A percentile compares a stretch with the other conserved stretches of the same genome.
phyloP scores from a whole-genome alignment of 805 yeast genomes.

The Saccharomycopsis guyanensis region DNA sequence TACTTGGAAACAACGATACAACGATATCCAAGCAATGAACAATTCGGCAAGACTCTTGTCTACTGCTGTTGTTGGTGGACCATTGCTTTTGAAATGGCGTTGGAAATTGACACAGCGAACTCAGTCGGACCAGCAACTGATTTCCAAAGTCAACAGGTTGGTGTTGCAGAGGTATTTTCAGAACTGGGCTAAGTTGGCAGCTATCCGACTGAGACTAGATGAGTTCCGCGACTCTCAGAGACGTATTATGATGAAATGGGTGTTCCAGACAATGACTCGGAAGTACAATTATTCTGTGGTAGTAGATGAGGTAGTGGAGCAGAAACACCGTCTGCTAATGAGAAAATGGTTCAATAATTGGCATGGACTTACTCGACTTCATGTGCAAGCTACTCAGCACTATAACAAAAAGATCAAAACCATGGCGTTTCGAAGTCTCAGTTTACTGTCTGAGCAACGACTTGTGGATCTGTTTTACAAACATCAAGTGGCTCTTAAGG shows the following conservation, averaged over 20 bases:
- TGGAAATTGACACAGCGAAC: neutral
- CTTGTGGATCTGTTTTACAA: conserved; percentile 7
- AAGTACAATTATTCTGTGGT: neutral
- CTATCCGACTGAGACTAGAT: neutral
- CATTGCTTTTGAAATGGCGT: conserved; percentile 10
- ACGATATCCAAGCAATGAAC: neutral
- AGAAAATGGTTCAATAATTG: conserved; percentile 8
- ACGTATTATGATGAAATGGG: conserved; percentile 6
- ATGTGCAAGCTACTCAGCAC: conserved; percentile 4
- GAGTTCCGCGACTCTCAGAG: conserved; percentile 8
- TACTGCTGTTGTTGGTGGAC: conserved; percentile 9
- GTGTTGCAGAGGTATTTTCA: conserved; percentile 5
- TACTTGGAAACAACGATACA: neutral
- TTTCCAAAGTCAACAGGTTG: neutral
- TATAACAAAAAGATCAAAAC: conserved; percentile 3
- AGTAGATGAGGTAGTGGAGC: neutral
- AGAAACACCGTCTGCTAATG: neutral
- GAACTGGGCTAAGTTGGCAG: conserved; percentile 8
- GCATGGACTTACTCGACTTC: conserved; percentile 1
- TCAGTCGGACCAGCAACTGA: neutral
- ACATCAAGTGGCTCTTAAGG: conserved; percentile 2
- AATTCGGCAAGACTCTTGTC: neutral
- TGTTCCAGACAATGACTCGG: conserved; percentile 4
- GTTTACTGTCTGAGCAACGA: conserved; percentile 2
- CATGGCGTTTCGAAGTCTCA: conserved; percentile 1